phyloP scores from a whole-genome alignment of 352 stramenopile species.

The Phytophthora tubulina region DNA sequence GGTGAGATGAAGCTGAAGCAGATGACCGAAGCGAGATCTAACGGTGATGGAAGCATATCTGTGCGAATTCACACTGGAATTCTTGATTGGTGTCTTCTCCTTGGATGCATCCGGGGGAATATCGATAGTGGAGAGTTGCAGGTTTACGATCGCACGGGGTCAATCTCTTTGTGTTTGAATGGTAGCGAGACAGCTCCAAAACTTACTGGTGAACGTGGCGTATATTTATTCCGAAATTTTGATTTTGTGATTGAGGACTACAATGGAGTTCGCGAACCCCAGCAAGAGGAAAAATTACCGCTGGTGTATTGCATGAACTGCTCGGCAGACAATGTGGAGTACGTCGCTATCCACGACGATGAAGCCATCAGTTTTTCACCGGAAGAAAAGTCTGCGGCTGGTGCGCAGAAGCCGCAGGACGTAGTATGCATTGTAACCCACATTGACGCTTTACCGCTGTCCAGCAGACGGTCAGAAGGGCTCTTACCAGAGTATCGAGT shows the following conservation, averaged over 20 bases:
- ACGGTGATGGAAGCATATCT: conserved; percentile 2
- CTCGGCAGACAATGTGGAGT: conserved; percentile 31
- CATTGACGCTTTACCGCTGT: conserved; percentile 34
- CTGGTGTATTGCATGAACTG: conserved; percentile 40
- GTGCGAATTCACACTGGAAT: conserved; percentile 23
- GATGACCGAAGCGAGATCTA: conserved; percentile 2
- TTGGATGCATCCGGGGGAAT: conserved; percentile 49
- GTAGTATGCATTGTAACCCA: conserved; percentile 45
- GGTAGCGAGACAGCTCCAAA: conserved; percentile 1
- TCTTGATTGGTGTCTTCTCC: conserved; percentile 50
- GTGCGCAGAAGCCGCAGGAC: conserved; percentile 8
- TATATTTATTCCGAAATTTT: conserved; percentile 50
- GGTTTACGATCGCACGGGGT: conserved; percentile 55
- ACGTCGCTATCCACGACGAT: conserved; percentile 33
- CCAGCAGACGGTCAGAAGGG: conserved; percentile 13
- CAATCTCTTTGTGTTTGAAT: conserved; percentile 38
- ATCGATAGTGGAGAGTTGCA: conserved; percentile 50
- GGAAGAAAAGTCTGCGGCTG: conserved; percentile 3
- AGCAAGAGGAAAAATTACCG: conserved; percentile 22
- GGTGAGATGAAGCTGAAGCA: conserved; percentile 19
- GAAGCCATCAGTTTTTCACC: conserved; percentile 5
- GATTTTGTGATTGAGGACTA: conserved; percentile 45
- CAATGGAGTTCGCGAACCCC: conserved; percentile 8
- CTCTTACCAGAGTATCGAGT: conserved; percentile 46
- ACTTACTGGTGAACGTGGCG: conserved; percentile 12